Percentiles rank a stretch among this genome's conserved stretches.
Evolutionary conservation across 768 basidiomycete species (phyloP).

Genomic region (Krasilnikovozyma curviuscula): DNA sequence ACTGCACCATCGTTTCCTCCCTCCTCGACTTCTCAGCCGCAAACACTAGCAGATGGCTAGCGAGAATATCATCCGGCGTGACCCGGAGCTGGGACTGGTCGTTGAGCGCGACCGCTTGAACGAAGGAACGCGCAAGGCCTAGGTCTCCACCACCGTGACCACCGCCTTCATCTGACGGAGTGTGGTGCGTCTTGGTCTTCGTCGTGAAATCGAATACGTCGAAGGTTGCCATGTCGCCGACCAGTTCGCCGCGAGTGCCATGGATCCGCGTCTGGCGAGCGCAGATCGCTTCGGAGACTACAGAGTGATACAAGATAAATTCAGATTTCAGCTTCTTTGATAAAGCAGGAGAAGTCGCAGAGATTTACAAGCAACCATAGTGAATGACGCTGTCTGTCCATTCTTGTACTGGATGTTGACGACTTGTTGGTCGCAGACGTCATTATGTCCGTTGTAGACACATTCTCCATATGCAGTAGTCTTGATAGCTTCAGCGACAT

Average conservation of each 20-base stretch:
- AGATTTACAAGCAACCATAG: slow-evolving; percentile 48
- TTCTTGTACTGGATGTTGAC: slow-evolving; percentile 73
- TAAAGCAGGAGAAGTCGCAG: no score
- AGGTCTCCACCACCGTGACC: slow-evolving; percentile 70
- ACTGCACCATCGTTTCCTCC: no score
- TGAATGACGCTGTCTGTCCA: slow-evolving; percentile 64
- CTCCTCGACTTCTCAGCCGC: no score
- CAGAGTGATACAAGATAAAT: no score
- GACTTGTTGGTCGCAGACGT: slow-evolving; percentile 71
- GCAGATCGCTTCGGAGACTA: slow-evolving; percentile 51
- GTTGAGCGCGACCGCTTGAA: no score
- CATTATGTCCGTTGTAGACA: slow-evolving; percentile 66
- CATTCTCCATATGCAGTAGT: slow-evolving; percentile 58
- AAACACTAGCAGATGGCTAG: no score
- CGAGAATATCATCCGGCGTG: no score
- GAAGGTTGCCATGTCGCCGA: slow-evolving; percentile 64
- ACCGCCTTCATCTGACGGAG: slow-evolving; percentile 41
- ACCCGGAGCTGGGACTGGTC: no score
- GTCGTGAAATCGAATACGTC: slow-evolving; percentile 55
- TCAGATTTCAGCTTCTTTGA: no score
- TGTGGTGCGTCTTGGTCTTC: slow-evolving; percentile 28
- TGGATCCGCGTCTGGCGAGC: slow-evolving; percentile 67
- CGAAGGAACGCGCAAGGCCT: slow-evolving; percentile 54
- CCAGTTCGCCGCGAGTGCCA: slow-evolving; percentile 68
- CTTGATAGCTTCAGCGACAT: slow-evolving; percentile 50